Evolutionary conservation across 805 yeast species (phyloP), one percentile per base, ranked within the genome.

Genomic region (Yarrowia sp.): DNA sequence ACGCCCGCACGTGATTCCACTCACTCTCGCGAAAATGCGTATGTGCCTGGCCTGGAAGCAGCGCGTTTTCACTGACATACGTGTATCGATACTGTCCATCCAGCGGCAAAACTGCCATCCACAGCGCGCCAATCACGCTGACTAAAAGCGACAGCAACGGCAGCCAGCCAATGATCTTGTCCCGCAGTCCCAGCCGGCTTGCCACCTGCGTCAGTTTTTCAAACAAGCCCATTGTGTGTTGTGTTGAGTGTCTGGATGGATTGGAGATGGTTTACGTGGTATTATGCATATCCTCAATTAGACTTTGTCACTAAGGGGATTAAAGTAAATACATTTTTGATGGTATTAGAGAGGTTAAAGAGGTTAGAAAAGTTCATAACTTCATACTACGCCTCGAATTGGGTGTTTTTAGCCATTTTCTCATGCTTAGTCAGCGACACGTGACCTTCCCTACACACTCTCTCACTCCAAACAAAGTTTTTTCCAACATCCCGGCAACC

Each of bases 11-110:
- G 64, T 89, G 79, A 71, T 92, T 90, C 98, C 98, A 95, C 73
- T 95, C 98, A 43, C 91, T 85, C 72, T 93, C 98, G 64, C 98
- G 81, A 74, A 90, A 95, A 73, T 91, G 92, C 24, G 96, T 86
- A 70, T 87, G 87, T 2, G 95, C 98, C 74, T 95, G 98, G 0
- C 96, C 92, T 8, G 99, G 98, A 90, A 95, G 86, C 74, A 95
- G 79, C 33, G 99, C 99, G 76, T 95, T 95, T 73, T 95, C 99
- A 8, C 96, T 88, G 12, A 92, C 88, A 74, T 95, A 95, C 1
- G 97, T 91, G 67, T 80, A 76, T 64, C 98, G 80, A 74, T 79
- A 90, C 72, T 90, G 90, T 21, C 97, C 98, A 17, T 88, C 88
- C 69, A 85, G 67, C 0, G 98, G 97, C 58, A 92, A 78, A 22